phyloP scores from a whole-genome alignment of 2,329 filamentous ascomycete species.

The Graphium sp. region DNA sequence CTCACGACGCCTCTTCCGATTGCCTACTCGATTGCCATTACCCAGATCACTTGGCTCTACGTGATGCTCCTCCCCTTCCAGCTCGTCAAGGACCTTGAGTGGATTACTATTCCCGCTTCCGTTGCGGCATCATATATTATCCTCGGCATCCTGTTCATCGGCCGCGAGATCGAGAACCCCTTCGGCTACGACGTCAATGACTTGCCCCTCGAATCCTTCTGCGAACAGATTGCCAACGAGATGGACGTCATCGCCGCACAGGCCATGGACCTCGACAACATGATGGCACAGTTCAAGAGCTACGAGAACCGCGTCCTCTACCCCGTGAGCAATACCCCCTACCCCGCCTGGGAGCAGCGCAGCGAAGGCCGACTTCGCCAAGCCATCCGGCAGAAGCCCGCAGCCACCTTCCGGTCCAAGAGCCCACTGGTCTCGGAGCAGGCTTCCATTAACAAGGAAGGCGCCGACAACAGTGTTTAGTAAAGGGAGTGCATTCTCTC shows the following conservation, averaged over 20 bases:
- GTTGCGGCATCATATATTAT: constrained; percentile 66
- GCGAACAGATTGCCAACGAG: constrained; percentile 56
- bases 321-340: constrained; percentile 27
- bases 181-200: constrained; percentile 78
- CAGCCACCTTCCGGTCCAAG: constrained; percentile 13
- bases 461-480: too few relatives aligned
- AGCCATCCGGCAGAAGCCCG: constrained; percentile 22
- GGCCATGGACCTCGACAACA: constrained; percentile 14
- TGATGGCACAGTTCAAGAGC: constrained; percentile 15
- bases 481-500: too few relatives aligned
- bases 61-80: constrained; percentile 71
- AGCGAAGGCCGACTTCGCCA: constrained; percentile 20
- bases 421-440: too few relatives aligned
- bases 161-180: constrained; percentile 70
- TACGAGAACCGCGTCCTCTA: constrained; percentile 34
- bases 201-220: constrained; percentile 59
- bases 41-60: constrained; percentile 77
- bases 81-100: constrained; percentile 43
- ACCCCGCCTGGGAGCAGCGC: constrained; percentile 19
- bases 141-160: constrained; percentile 57
- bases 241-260: constrained; percentile 54
- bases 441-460: too few relatives aligned
- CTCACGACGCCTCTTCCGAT: constrained; percentile 69
- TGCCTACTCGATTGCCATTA: constrained; percentile 71
- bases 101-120: constrained; percentile 60